Percentiles rank a stretch among this genome's conserved stretches.
Evolutionary conservation across 257 asterid species (phyloP).

Genomic region (Solanum okadae): DNA sequence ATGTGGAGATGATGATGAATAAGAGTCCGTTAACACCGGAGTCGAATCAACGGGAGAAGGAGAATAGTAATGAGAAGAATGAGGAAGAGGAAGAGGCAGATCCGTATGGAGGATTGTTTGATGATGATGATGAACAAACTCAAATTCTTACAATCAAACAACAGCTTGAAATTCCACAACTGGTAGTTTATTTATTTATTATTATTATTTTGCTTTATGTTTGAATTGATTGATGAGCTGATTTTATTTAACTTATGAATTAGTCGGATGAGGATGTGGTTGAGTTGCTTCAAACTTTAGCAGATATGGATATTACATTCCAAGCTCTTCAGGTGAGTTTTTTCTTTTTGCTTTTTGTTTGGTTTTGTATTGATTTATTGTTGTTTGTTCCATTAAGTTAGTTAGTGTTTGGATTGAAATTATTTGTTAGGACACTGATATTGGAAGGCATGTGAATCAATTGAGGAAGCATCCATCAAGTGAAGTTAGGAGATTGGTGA

Average conservation of each 20-base stretch:
- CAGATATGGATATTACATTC: conserved; percentile 86
- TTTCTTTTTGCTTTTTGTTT: neutral
- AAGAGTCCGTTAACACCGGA: conserved; percentile 66
- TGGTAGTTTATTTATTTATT: conserved; percentile 24
- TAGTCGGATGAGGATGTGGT: conserved; percentile 73
- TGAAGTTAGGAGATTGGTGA: conserved; percentile 80
- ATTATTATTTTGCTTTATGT: neutral
- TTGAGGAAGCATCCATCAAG: conserved; percentile 71
- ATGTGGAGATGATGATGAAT: conserved; percentile 17
- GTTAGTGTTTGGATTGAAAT: neutral
- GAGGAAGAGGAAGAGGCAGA: conserved; percentile 39
- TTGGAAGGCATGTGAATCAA: conserved; percentile 82
- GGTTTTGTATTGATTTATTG: neutral
- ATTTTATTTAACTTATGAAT: neutral
- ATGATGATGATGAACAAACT: conserved; percentile 68
- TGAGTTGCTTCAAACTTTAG: conserved; percentile 64
- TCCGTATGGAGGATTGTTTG: conserved; percentile 56
- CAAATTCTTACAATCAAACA: conserved; percentile 58
- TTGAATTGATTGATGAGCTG: neutral
- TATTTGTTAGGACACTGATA: conserved; percentile 63
- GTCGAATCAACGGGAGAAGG: conserved; percentile 29
- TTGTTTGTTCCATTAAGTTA: neutral
- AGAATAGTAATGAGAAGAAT: conserved; percentile 6
- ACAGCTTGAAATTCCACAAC: conserved; percentile 70
- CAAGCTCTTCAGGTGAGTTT: conserved; percentile 68